phyloP scores from a whole-genome alignment of 1,284 basidiomycete genomes.

The Flammula alnicola region DNA sequence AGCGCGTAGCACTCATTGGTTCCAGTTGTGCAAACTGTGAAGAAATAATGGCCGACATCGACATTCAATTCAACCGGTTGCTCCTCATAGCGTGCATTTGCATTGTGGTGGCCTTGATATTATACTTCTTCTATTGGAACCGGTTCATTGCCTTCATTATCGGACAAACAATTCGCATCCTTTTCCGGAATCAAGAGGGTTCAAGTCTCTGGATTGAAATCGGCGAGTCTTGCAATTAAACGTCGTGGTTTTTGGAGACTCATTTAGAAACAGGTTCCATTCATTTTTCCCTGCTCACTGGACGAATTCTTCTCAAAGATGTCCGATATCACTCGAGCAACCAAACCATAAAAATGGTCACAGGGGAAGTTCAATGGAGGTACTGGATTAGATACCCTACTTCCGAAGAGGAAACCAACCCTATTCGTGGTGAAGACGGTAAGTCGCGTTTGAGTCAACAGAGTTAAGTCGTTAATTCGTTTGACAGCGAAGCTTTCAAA shows the following conservation, averaged over 20 bases:
- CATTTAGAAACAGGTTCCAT: constrained; percentile 67
- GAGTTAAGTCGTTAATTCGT: not conserved
- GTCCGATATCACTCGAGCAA: constrained; percentile 89
- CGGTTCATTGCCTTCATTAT: constrained; percentile 75
- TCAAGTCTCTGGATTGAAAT: constrained; percentile 80
- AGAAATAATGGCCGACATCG: no score
- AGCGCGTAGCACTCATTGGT: no score
- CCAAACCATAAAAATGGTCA: constrained; percentile 82
- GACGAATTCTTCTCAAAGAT: constrained; percentile 86
- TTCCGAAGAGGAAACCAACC: constrained; percentile 66
- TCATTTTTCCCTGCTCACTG: constrained; percentile 87
- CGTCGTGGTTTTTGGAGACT: not conserved
- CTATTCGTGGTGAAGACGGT: constrained; percentile 60
- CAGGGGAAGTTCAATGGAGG: constrained; percentile 86
- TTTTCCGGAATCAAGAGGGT: constrained; percentile 73
- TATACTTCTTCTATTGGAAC: constrained; percentile 93
- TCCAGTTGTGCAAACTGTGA: no score
- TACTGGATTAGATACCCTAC: constrained; percentile 86
- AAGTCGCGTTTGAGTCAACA: constrained; percentile 20
- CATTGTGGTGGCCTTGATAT: constrained; percentile 69
- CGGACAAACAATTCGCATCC: constrained; percentile 60
- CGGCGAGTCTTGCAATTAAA: constrained; percentile 52
- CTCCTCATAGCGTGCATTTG: constrained; percentile 76
- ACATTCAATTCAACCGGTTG: constrained; percentile 55
- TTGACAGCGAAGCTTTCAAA: constrained; percentile 39